Percentiles rank a stretch among this genome's conserved stretches.
Conservation (phyloP, 2,329 filamentous ascomycete species). For the Blastomyces silverae region DNA sequence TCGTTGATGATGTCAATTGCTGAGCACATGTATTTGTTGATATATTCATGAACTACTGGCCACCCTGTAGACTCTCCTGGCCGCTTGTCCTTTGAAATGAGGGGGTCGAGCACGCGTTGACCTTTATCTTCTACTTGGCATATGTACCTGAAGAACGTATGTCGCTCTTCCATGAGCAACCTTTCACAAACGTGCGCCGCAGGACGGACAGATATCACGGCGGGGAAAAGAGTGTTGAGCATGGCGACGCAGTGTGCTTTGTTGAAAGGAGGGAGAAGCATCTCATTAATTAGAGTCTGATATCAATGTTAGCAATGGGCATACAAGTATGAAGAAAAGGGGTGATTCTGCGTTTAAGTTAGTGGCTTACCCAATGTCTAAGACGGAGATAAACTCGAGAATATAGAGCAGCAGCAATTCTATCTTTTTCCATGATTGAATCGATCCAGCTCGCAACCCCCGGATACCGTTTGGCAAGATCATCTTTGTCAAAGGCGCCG, state of each 20-base stretch:
- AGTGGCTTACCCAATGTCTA: constrained; percentile 54
- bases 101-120: constrained; percentile 45
- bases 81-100: constrained; percentile 49
- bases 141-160: constrained; percentile 58
- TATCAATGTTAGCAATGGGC: constrained; percentile 22
- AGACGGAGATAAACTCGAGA: constrained; percentile 56
- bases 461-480: constrained; percentile 47
- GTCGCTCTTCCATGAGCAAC: constrained; percentile 52
- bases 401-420: constrained; percentile 51
- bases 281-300: constrained; percentile 58
- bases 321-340: not conserved
- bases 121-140: constrained; percentile 50
- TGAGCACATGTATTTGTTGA: constrained; percentile 53
- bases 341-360: not conserved
- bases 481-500: constrained; percentile 45
- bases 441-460: constrained; percentile 52
- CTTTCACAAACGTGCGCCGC: constrained; percentile 48
- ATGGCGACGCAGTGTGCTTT: constrained; percentile 61
- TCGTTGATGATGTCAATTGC: constrained; percentile 58
- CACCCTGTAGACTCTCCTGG: constrained; percentile 51
- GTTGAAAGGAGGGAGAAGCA: constrained; percentile 56
- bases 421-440: constrained; percentile 46
- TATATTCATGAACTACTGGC: constrained; percentile 43
- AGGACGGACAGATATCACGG: constrained; percentile 45
- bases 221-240: constrained; percentile 61